phyloP scores from a whole-genome alignment of 768 basidiomycete species.

The Rhodotorula taiwanensis region DNA sequence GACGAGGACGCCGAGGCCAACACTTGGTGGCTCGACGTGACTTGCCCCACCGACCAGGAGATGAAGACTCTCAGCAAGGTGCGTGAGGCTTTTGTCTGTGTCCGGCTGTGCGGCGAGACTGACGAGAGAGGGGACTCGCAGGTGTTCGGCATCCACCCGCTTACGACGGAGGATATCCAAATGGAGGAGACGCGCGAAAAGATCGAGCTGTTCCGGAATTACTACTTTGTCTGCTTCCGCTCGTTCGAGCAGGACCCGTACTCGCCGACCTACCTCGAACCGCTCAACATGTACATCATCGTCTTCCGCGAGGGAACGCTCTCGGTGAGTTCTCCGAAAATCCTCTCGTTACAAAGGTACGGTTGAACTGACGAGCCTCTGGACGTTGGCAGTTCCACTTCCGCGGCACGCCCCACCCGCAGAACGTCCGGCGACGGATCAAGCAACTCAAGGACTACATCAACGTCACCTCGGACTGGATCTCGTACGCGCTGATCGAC shows the following conservation, averaged over 20 bases:
- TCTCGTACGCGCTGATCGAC: conserved; percentile 97
- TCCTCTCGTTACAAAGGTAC: too few relatives aligned
- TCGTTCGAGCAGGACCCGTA: conserved; percentile 98
- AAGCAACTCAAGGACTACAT: conserved; percentile 99
- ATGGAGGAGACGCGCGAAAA: conserved; percentile 99
- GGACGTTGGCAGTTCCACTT: conserved; percentile 74
- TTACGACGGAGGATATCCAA: conserved; percentile 97
- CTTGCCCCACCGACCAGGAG: conserved; percentile 91
- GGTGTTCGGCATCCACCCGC: conserved; percentile 94
- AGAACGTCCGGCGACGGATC: conserved; percentile 94
- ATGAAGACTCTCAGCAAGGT: conserved; percentile 96
- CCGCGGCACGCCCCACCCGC: conserved; percentile 91
- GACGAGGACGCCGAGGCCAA: conserved; percentile 58
- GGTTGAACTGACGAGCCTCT: neutral
- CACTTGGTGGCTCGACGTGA: conserved; percentile 97
- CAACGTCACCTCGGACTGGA: conserved; percentile 98
- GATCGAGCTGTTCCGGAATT: conserved; percentile 97
- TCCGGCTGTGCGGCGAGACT: too few relatives aligned
- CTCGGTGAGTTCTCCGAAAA: conserved; percentile 56
- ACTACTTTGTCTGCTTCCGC: conserved; percentile 97
- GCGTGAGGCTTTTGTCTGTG: too few relatives aligned
- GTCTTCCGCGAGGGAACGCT: conserved; percentile 95
- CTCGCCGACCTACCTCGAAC: conserved; percentile 92
- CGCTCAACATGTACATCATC: conserved; percentile 98
- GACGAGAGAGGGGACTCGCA: too few relatives aligned